phyloP scores from a whole-genome alignment of 176 grass and related monocot species.

The Leersia perrieri region DNA sequence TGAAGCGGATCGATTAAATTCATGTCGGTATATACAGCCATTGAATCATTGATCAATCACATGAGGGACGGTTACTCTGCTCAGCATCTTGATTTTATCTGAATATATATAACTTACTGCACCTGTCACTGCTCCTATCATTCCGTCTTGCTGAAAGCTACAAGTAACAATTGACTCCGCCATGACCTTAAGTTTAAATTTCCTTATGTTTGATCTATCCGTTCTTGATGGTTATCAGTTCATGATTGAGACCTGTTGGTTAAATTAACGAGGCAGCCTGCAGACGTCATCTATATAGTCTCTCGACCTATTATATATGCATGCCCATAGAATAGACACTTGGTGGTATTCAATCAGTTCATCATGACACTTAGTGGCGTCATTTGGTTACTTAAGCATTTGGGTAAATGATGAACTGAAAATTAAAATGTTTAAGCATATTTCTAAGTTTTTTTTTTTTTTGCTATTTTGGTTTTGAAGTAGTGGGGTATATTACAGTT shows the following conservation, averaged over 20 bases:
- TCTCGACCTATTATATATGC: neutral
- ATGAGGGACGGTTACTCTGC: constrained; percentile 1
- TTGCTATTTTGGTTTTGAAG: too few species aligned
- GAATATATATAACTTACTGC: neutral
- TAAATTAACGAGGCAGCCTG: neutral
- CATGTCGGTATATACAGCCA: neutral
- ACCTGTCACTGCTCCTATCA: constrained; percentile 12
- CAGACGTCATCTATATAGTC: neutral
- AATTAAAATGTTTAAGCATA: neutral
- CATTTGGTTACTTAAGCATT: neutral
- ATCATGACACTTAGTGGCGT: neutral
- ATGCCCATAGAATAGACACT: constrained; percentile 13
- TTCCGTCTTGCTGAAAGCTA: constrained; percentile 27
- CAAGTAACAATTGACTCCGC: constrained; percentile 30
- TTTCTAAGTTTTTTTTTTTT: neutral
- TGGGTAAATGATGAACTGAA: neutral
- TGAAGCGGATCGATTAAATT: neutral
- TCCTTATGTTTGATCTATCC: neutral
- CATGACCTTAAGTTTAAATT: constrained; percentile 6
- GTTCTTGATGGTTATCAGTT: neutral
- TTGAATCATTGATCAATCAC: neutral
- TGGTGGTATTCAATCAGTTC: neutral
- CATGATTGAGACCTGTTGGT: neutral
- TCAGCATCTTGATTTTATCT: neutral
- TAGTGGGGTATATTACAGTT: too few species aligned